A percentile compares a stretch with the other conserved stretches of the same genome.
phyloP scores from a whole-genome alignment of 1,139 yeast species.

The Arxiozyma bovina region DNA sequence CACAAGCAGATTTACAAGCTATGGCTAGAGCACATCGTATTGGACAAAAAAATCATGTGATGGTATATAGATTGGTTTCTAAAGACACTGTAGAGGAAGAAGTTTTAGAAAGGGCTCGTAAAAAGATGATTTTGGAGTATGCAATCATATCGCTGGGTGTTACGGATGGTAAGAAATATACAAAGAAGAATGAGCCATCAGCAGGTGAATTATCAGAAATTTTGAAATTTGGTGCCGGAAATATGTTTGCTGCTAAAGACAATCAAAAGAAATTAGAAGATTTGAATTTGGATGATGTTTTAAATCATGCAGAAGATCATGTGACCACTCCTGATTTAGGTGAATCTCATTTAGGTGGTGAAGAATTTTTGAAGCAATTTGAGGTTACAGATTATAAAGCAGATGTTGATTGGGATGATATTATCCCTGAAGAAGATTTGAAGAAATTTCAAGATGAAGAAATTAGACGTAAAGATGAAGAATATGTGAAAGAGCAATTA shows the following conservation, averaged over 20 bases:
- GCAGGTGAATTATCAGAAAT: constrained; percentile 84
- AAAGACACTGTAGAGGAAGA: constrained; percentile 98
- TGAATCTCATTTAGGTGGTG: constrained; percentile 95
- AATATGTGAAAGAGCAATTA: constrained; percentile 78
- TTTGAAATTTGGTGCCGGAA: constrained; percentile 95
- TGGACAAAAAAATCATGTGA: constrained; percentile 96
- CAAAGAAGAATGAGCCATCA: constrained; percentile 62
- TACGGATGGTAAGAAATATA: constrained; percentile 50
- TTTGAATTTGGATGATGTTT: constrained; percentile 88
- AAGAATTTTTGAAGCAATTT: constrained; percentile 91
- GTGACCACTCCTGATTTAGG: constrained; percentile 94
- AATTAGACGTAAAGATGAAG: constrained; percentile 76
- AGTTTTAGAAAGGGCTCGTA: constrained; percentile 89
- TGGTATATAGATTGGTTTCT: constrained; percentile 92
- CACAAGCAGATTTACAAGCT: constrained; percentile 96
- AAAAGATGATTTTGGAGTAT: constrained; percentile 95
- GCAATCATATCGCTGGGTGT: constrained; percentile 95
- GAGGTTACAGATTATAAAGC: constrained; percentile 98
- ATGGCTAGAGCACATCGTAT: constrained; percentile 99
- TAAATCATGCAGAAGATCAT: constrained; percentile 96
- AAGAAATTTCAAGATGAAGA: constrained; percentile 86
- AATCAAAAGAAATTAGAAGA: constrained; percentile 94
- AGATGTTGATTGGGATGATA: constrained; percentile 98
- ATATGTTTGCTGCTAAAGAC: constrained; percentile 88
- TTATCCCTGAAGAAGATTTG: constrained; percentile 91